Evolutionary conservation across 495 filamentous ascomycete genomes (phyloP).

Genomic region (Trichoderma asperelloides): DNA sequence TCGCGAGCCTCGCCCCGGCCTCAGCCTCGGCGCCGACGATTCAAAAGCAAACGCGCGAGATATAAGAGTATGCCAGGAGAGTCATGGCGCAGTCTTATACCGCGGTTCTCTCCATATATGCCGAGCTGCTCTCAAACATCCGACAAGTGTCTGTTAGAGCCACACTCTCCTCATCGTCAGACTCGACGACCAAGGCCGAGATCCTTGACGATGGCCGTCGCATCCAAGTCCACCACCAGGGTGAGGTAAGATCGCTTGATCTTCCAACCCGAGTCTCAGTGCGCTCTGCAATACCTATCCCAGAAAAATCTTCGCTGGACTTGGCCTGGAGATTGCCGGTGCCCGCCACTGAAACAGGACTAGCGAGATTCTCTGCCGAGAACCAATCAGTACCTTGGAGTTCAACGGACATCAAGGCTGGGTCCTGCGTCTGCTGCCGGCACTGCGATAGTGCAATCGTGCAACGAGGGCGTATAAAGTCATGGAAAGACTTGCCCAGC

Average conservation of each 20-base stretch:
- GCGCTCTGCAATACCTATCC: slow-evolving; percentile 25
- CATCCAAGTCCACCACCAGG: slow-evolving; percentile 47
- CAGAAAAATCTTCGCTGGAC: slow-evolving; percentile 26
- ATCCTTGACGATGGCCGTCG: slow-evolving; percentile 41
- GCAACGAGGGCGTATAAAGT: slow-evolving; percentile 28
- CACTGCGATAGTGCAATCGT: slow-evolving; percentile 46
- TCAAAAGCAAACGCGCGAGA: not conserved
- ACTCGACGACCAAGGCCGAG: slow-evolving; percentile 35
- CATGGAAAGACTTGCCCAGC: slow-evolving; percentile 93
- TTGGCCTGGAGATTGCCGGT: slow-evolving; percentile 65
- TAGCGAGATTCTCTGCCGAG: slow-evolving; percentile 13
- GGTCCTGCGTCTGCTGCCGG: slow-evolving; percentile 54
- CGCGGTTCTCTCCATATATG: slow-evolving; percentile 51
- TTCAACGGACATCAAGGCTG: slow-evolving; percentile 48
- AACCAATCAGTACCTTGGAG: slow-evolving; percentile 55
- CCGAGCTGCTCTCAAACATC: slow-evolving; percentile 82
- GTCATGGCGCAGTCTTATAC: not conserved
- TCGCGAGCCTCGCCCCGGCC: not conserved
- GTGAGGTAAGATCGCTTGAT: slow-evolving; percentile 43
- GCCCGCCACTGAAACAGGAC: slow-evolving; percentile 20
- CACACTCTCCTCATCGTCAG: slow-evolving; percentile 46
- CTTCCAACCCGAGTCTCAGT: slow-evolving; percentile 55
- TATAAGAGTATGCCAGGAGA: not conserved
- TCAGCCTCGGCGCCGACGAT: not conserved
- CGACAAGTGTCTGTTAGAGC: slow-evolving; percentile 70